These are phyloP conservation scores for Sinapis alba DNA, from an alignment of 441 rosid genomes.

Conservation along the genomic window DNA sequence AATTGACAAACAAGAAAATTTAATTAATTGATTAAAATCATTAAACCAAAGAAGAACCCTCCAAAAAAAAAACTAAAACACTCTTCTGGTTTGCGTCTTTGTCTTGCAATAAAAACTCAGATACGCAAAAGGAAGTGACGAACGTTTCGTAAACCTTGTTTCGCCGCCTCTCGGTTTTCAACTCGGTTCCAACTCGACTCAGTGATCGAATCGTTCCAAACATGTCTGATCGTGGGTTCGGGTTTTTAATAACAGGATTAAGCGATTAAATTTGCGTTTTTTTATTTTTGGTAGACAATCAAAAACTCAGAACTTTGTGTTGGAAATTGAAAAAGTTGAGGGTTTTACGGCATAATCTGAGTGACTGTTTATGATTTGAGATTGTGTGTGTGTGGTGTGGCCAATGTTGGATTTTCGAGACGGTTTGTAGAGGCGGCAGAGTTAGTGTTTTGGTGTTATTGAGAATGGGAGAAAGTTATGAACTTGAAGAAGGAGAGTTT, in stretches of 20 bases:
- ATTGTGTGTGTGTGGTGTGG: conserved; percentile 11
- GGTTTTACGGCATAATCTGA: not conserved
- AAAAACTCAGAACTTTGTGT: not conserved
- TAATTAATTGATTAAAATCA: conserved; percentile 10
- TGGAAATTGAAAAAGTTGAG: conserved; percentile 3
- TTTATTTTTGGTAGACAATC: too few species aligned
- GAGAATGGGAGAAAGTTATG: conserved; percentile 34
- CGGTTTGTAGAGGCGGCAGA: conserved; percentile 23
- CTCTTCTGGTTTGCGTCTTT: conserved; percentile 35
- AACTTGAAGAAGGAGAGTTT: conserved; percentile 44
- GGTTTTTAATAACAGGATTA: conserved; percentile 12
- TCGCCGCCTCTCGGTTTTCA: conserved; percentile 15
- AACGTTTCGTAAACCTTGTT: conserved; percentile 32
- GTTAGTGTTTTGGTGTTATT: conserved; percentile 2
- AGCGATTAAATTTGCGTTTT: conserved; percentile 23
- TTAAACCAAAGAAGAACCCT: conserved; percentile 35
- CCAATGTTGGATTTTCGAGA: conserved; percentile 43
- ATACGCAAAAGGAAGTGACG: conserved; percentile 29
- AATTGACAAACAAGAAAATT: not conserved
- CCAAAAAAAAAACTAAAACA: conserved; percentile 32
- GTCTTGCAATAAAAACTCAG: conserved; percentile 35
- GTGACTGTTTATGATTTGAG: not conserved
- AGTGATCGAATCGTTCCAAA: conserved; percentile 14
- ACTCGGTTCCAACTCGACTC: conserved; percentile 14
- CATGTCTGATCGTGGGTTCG: conserved; percentile 26